phyloP scores from a whole-genome alignment of 441 rosid genomes.

The Populus hybrid region DNA sequence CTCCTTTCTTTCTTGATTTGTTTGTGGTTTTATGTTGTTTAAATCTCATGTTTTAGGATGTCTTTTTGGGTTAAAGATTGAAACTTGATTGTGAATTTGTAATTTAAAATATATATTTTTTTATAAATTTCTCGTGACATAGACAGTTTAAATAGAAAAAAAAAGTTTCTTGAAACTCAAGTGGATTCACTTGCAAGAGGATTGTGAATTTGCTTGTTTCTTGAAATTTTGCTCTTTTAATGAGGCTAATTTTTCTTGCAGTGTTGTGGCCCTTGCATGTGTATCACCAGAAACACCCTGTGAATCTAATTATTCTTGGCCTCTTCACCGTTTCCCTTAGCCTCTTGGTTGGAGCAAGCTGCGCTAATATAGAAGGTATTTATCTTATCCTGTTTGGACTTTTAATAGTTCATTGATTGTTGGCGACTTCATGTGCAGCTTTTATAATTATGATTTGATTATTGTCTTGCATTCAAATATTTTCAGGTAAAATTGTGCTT shows the following conservation, averaged over 20 bases:
- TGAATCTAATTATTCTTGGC: constrained; percentile 77
- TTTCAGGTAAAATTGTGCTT: constrained; percentile 80
- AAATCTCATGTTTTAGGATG: background rate
- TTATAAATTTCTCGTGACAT: no score
- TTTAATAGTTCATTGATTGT: background rate
- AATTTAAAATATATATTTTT: no score
- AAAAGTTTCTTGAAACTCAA: no score
- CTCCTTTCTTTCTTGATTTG: background rate
- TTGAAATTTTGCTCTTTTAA: background rate
- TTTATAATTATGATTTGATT: background rate
- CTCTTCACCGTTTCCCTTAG: constrained; percentile 87
- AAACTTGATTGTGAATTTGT: background rate
- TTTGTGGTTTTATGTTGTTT: background rate
- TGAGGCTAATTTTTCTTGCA: constrained; percentile 32
- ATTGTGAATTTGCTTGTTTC: background rate
- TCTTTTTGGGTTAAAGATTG: background rate
- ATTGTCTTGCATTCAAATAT: background rate
- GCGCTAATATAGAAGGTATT: constrained; percentile 79
- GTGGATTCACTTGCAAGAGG: background rate
- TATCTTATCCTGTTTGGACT: background rate
- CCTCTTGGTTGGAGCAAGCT: constrained; percentile 79
- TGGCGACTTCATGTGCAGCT: constrained; percentile 1
- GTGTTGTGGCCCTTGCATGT: constrained; percentile 87
- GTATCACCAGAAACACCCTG: constrained; percentile 93
- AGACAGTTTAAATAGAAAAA: no score